phyloP scores from a whole-genome alignment of 108 stramenopile genomes.

The Licmophora abbreviata region DNA sequence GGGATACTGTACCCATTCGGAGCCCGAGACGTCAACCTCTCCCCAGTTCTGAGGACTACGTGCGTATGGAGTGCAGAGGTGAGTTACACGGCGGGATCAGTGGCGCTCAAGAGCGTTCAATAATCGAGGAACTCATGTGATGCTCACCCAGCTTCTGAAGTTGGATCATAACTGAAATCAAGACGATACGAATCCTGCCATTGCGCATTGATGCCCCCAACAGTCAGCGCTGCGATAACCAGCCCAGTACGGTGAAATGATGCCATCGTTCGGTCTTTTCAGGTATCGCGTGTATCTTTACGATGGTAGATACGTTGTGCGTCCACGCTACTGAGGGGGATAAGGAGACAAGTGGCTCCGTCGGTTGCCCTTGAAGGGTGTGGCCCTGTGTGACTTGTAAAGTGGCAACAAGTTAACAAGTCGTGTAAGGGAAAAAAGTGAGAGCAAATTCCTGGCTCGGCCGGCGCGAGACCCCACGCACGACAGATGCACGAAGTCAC shows the following conservation, averaged over 20 bases:
- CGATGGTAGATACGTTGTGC: too few species aligned
- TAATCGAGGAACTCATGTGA: background rate
- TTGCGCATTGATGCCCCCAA: background rate
- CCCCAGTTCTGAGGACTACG: constrained; percentile 1
- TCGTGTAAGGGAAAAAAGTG: too few species aligned
- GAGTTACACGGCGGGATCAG: constrained; percentile 3
- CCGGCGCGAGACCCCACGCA: too few species aligned
- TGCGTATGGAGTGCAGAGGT: background rate
- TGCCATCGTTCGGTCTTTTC: background rate
- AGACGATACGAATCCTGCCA: constrained; percentile 10
- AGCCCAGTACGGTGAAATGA: background rate
- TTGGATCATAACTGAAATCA: constrained; percentile 7
- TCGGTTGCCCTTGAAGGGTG: too few species aligned
- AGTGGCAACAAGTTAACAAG: too few species aligned
- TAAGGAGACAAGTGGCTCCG: too few species aligned
- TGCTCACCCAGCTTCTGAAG: constrained; percentile 1
- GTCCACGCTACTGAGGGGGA: too few species aligned
- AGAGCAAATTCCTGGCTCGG: too few species aligned
- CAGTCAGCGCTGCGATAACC: background rate
- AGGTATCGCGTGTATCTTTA: background rate
- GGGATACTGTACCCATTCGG: too few species aligned
- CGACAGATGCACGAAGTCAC: too few species aligned
- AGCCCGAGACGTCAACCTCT: background rate
- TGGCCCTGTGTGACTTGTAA: too few species aligned
- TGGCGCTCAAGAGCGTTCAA: background rate